Evolutionary conservation across 192 early-diverging fungal species (phyloP), one percentile per base, ranked within the genome.

Genomic region (Jimgerdemannia flammicorona): DNA sequence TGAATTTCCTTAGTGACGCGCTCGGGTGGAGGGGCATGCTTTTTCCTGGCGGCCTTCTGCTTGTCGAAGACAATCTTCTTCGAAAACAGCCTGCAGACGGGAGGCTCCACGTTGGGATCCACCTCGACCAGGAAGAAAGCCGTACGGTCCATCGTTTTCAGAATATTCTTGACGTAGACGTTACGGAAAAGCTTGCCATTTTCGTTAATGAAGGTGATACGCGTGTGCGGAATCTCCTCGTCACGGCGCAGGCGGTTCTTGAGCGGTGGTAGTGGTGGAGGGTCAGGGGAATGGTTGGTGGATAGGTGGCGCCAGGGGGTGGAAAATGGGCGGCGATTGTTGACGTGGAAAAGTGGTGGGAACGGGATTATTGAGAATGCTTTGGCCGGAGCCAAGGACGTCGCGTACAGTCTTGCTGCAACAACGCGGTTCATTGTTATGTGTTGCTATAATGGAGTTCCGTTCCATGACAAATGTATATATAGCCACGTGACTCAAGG

Each of bases 61-160:
- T 89, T 89, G 29, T 84, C 81, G 68, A 82, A 89, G n/a, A 85
- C 42, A 4, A 71, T 72, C 65, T 85, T 87, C 72, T 89, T 89
- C 64, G 80, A 80, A 64, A 85, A 76, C 42, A 86, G 74, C 70
- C 84, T 83, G 76, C 87, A 89, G n/a, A 87, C 79, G 4, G 87
- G 87, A 10, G 75, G 78, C 4, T 81, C 75, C 6, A 73, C 67
- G 2, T 75, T 69, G 14, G 71, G 74, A 17, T 85, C 73, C 0
- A 89, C 87, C 49, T 89, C 85, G 8, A 89, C 73, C 1, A 89
- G 74, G 66, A 83, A 85, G 66, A 80, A 87, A 20, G 70, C 39
- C 9, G 78, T 69, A 0, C 87, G 84, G 69, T 89, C 84, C 44
- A 89, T 74, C 3, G 77, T 66, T 29, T 63, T 40, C 9, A 89